A percentile compares a stretch with the other conserved stretches of the same genome.
phyloP scores from a whole-genome alignment of 2,329 filamentous ascomycete species.

The Ustilaginoidea virens region DNA sequence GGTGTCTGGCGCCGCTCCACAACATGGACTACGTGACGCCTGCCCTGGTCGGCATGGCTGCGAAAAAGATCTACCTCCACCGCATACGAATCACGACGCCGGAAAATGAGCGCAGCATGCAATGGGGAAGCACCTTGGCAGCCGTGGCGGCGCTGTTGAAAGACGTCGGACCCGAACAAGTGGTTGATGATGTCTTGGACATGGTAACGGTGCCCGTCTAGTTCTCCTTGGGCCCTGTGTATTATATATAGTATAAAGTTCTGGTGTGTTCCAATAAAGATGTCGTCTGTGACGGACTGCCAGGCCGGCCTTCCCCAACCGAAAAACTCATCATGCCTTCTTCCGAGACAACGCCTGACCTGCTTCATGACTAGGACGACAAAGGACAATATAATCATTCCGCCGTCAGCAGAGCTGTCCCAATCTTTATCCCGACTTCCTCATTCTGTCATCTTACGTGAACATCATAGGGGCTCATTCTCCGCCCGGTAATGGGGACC shows the following conservation, averaged over 20 bases:
- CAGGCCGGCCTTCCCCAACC: constrained; percentile 13
- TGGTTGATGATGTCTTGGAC: constrained; percentile 48
- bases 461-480: background rate
- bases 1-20: constrained; percentile 68
- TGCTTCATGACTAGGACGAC: too few species aligned
- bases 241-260: too few species aligned
- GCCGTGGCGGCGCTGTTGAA: constrained; percentile 55
- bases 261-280: too few species aligned
- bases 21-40: constrained; percentile 69
- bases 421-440: too few species aligned
- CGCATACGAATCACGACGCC: constrained; percentile 56
- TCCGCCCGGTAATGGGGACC: too few species aligned
- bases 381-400: too few species aligned
- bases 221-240: too few species aligned
- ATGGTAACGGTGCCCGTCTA: constrained; percentile 29
- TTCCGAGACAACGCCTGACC: background rate
- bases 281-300: too few species aligned
- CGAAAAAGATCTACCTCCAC: constrained; percentile 77
- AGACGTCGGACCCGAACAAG: constrained; percentile 41
- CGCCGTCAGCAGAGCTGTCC: too few species aligned
- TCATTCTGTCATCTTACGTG: background rate
- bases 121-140: constrained; percentile 72
- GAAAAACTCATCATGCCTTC: background rate
- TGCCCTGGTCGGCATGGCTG: constrained; percentile 66
- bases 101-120: constrained; percentile 68